Percentiles rank a stretch among this genome's conserved stretches.
Evolutionary conservation across 164 flowering plant species (phyloP).

Genomic region (Magnolia changhungtana): DNA sequence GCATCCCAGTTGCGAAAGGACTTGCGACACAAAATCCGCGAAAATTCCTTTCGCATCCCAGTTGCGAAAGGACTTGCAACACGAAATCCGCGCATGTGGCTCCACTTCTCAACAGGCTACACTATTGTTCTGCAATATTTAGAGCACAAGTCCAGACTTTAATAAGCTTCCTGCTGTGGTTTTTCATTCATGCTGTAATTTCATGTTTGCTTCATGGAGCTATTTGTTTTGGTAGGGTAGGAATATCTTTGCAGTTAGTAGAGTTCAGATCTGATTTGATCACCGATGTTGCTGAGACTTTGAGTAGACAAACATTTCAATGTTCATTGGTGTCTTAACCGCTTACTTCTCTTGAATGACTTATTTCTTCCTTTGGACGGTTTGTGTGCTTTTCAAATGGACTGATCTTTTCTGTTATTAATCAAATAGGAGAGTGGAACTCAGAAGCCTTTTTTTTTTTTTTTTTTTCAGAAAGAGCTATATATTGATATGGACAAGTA

Average conservation of each 20-base stretch:
- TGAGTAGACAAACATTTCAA: not conserved
- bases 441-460: too few relatives aligned
- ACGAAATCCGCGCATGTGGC: too few relatives aligned
- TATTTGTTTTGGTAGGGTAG: not conserved
- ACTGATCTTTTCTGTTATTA: not conserved
- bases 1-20: too few relatives aligned
- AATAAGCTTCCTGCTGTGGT: not conserved
- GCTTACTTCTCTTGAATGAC: not conserved
- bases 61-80: too few relatives aligned
- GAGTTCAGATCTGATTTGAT: too few relatives aligned
- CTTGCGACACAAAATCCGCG: too few relatives aligned
- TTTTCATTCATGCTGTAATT: not conserved
- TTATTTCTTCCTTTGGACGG: not conserved
- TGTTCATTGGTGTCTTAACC: not conserved
- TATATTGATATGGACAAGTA: too few relatives aligned
- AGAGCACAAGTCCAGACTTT: not conserved
- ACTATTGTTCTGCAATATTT: not conserved
- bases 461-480: too few relatives aligned
- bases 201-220: not conserved
- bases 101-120: too few relatives aligned
- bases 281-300: not conserved
- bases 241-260: not conserved
- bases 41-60: too few relatives aligned
- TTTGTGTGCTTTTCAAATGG: not conserved
- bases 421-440: slow-evolving; percentile 87